Conservation (phyloP, 2,329 filamentous ascomycete species). For the Diaporthe citri region DNA sequence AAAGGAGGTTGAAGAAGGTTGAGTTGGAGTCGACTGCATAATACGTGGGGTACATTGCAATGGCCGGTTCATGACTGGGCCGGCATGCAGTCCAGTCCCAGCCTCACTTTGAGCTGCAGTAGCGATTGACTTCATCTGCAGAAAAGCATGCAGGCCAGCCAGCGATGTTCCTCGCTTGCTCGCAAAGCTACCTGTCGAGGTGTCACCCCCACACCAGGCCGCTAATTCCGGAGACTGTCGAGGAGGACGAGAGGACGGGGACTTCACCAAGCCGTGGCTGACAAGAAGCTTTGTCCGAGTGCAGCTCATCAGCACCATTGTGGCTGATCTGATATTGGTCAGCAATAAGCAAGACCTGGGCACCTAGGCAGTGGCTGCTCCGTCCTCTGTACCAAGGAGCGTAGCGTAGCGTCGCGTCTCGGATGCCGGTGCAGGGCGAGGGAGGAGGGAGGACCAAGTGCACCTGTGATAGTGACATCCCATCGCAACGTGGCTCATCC, state of each 20-base stretch:
- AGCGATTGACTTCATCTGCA: conserved; percentile 38
- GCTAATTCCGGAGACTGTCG: conserved; percentile 38
- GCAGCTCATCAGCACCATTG: background rate
- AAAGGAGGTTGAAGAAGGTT: conserved; percentile 27
- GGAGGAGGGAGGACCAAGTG: conserved; percentile 15
- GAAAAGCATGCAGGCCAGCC: conserved; percentile 37
- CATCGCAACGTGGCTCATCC: conserved; percentile 39
- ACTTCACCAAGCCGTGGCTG: conserved; percentile 32
- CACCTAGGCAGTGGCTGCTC: background rate
- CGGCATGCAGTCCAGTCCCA: conserved; percentile 39
- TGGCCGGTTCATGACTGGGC: conserved; percentile 36
- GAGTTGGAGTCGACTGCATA: conserved; percentile 19
- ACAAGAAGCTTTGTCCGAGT: conserved; percentile 25
- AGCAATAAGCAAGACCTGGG: background rate
- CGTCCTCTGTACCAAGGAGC: background rate
- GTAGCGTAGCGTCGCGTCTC: conserved; percentile 24
- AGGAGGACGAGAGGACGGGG: conserved; percentile 19
- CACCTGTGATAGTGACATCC: background rate
- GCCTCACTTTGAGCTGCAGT: conserved; percentile 43
- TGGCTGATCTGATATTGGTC: conserved; percentile 28
- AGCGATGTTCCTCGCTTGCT: conserved; percentile 29
- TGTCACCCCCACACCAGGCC: conserved; percentile 33
- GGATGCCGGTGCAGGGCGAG: conserved; percentile 17
- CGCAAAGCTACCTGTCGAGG: conserved; percentile 22
- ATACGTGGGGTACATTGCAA: conserved; percentile 33